These are phyloP conservation scores for Fusarium sp. DNA, from an alignment of 2,329 filamentous ascomycete species.

Conservation along the genomic window DNA sequence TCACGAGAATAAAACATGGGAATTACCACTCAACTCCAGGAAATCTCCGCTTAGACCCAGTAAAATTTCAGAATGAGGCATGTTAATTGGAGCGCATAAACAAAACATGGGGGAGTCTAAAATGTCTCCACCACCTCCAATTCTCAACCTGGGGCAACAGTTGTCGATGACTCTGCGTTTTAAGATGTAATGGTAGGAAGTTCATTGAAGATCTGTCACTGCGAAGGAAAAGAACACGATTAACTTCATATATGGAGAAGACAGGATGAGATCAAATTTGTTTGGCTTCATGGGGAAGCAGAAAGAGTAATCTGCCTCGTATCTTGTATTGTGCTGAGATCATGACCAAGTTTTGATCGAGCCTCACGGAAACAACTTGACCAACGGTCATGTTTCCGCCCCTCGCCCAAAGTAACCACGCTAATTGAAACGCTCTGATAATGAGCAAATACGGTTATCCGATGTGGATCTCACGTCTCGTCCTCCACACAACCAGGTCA, in stretches of 20 bases:
- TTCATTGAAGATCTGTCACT: not conserved
- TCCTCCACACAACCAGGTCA: not conserved
- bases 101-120: not conserved
- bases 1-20: not conserved
- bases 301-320: not conserved
- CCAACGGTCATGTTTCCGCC: not conserved
- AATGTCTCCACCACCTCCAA: not conserved
- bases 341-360: not conserved
- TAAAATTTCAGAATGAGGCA: fast-evolving
- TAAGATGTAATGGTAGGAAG: fast-evolving
- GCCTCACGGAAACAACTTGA: slow-evolving; percentile 4
- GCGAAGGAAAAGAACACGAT: fast-evolving
- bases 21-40: not conserved
- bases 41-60: not conserved
- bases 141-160: not conserved
- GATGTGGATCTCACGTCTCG: slow-evolving; percentile 6
- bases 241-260: too few species aligned
- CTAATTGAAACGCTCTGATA: not conserved
- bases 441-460: slow-evolving; percentile 1
- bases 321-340: not conserved
- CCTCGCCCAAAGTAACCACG: not conserved
- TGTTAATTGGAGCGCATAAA: slow-evolving; percentile 25
- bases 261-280: fast-evolving
- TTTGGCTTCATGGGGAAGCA: too few species aligned
- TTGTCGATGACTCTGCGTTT: not conserved